Percentiles rank a stretch among this genome's conserved stretches.
Evolutionary conservation across 306 rosid species (phyloP).

Genomic region (Glycyrrhiza uralensis): DNA sequence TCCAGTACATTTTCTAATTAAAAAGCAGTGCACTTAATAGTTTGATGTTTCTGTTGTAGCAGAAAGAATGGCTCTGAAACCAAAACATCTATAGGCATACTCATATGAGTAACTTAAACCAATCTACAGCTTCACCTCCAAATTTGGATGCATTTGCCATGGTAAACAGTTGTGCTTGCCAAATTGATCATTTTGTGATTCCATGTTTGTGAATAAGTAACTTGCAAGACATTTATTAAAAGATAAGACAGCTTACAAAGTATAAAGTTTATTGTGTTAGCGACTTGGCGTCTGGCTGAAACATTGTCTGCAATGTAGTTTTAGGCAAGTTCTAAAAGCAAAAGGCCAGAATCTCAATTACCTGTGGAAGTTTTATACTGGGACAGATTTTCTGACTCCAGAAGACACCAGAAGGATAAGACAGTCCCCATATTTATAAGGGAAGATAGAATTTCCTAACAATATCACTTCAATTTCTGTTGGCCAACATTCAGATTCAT

Average conservation of each 20-base stretch:
- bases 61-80: conserved; percentile 17
- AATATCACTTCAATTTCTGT: background rate
- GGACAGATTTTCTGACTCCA: background rate
- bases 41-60: background rate
- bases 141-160: background rate
- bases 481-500: background rate
- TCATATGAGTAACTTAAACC: background rate
- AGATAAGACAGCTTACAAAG: too few species aligned
- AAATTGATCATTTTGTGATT: background rate
- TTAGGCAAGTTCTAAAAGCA: too few species aligned
- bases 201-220: background rate
- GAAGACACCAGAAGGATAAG: background rate
- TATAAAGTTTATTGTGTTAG: too few species aligned
- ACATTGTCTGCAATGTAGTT: too few species aligned
- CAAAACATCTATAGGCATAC: background rate
- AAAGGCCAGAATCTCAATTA: background rate
- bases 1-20: background rate
- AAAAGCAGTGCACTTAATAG: background rate
- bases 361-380: background rate
- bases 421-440: background rate
- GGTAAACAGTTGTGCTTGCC: too few species aligned
- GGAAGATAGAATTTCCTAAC: background rate
- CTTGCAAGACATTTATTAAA: background rate
- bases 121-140: background rate
- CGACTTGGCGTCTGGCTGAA: too few species aligned